phyloP scores from a whole-genome alignment of 2,329 filamentous ascomycete genomes.

The Penicillium hordei region DNA sequence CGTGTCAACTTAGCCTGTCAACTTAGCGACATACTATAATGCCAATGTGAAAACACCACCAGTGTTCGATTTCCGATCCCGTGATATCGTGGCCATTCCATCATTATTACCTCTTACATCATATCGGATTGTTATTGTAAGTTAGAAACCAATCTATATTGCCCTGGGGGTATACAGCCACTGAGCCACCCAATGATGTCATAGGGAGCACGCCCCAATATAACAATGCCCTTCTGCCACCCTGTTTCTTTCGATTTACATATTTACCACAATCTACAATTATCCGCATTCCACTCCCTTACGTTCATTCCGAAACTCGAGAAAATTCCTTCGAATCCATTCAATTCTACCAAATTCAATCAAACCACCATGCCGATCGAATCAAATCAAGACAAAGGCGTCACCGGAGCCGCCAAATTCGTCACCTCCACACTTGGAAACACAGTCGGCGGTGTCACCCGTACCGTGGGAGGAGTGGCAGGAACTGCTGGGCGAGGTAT shows the following conservation, averaged over 20 bases:
- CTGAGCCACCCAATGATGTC: slow-evolving; percentile 6
- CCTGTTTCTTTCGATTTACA: background rate
- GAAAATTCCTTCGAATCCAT: background rate
- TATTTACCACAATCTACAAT: background rate
- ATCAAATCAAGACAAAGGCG: slow-evolving; percentile 38
- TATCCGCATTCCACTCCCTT: background rate
- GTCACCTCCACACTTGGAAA: slow-evolving; percentile 58
- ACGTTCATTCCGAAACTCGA: background rate
- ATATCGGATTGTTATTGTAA: background rate
- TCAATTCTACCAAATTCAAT: background rate
- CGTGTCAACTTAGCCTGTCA: too few relatives aligned
- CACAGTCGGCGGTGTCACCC: slow-evolving; percentile 54
- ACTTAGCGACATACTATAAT: background rate
- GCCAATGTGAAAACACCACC: background rate
- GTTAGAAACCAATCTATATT: background rate
- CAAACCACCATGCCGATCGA: slow-evolving; percentile 17
- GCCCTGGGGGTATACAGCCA: background rate
- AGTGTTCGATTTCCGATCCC: too few relatives aligned
- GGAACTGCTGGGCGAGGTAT: slow-evolving; percentile 59
- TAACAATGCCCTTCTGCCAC: background rate
- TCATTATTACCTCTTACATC: background rate
- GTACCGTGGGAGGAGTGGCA: slow-evolving; percentile 55
- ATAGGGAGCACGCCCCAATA: slow-evolving; percentile 2
- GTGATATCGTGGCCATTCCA: background rate
- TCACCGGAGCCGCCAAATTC: slow-evolving; percentile 55